Evolutionary conservation across 2,329 filamentous ascomycete genomes (phyloP).

Genomic region (Metarhizium guizhouense): DNA sequence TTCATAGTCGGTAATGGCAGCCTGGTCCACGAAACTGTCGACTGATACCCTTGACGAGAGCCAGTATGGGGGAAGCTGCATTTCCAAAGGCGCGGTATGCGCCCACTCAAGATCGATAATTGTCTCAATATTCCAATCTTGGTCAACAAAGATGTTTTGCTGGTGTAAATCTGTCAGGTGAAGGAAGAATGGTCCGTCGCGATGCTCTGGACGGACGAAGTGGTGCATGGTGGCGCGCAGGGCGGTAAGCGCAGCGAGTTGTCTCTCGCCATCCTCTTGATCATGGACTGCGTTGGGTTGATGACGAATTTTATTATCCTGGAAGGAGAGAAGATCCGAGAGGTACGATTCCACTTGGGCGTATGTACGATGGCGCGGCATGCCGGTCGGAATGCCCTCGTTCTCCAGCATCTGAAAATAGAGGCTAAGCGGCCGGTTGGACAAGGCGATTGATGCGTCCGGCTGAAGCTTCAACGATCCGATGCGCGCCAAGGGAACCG

Average conservation of each 20-base stretch:
- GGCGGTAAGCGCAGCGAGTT: conserved; percentile 18
- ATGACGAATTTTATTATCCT: conserved; percentile 23
- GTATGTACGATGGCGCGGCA: conserved; percentile 22
- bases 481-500: conserved; percentile 20
- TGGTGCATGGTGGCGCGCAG: conserved; percentile 18
- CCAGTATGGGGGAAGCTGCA: conserved; percentile 18
- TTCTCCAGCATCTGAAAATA: conserved; percentile 25
- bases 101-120: conserved; percentile 24
- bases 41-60: conserved; percentile 10
- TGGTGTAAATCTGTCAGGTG: conserved; percentile 26
- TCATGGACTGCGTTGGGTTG: conserved; percentile 23
- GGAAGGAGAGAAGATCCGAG: conserved; percentile 21
- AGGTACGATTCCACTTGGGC: conserved; percentile 17
- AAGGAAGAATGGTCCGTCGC: conserved; percentile 22
- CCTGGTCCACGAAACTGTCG: conserved; percentile 4
- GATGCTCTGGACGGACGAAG: conserved; percentile 12
- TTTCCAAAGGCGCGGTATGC: conserved; percentile 14
- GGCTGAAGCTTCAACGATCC: conserved; percentile 22
- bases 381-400: conserved; percentile 20
- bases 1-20: neutral
- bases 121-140: conserved; percentile 19
- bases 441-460: conserved; percentile 17
- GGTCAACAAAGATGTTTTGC: conserved; percentile 26
- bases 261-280: conserved; percentile 15
- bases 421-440: conserved; percentile 24